Base-by-base conservation (phyloP, 805 yeast genomes). In the Lachancea dasiensis region DNA sequence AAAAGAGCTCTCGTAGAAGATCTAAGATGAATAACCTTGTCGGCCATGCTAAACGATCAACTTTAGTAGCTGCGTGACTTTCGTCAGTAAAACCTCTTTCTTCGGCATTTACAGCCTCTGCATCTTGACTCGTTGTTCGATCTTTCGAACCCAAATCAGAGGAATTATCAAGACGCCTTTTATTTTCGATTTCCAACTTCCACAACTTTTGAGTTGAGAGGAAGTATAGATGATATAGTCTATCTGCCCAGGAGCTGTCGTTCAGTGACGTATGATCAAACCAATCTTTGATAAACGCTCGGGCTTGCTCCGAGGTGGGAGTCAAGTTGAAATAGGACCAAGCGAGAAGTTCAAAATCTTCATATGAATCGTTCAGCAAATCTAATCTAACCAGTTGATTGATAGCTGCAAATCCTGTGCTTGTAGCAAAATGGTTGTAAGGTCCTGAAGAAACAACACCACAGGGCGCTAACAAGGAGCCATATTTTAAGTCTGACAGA, bases 281-380 rank as follows among this genome's bases (percentile, higher is more conserved):
- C 90, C 92, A 84, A 13, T 74, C 69, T 11, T 51, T 56, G 9
- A 84, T 65, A 33, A 81, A 61, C 3, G 61, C 56, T 20, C 64
- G 54, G 14, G 81, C 53, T 6, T 67, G 68, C 1, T 45, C 47
- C 29, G 77, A 72, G 2, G 58, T 43, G 3, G 78, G 75, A 10
- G 60, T 56, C 9, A 53, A 62, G 61, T 69, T 77, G 45, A 64
- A 70, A 24, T 67, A 74, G 6, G 76, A 63, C 92, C 92, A 85
- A 5, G 81, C 60, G 19, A 73, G 63, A 29, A 64, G 69, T 27
- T 77, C 77, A 5, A 78, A 53, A 2, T 68, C 69, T 10, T 62
- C 56, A 2, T 62, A 52, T 39, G 80, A 67, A 1, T 72, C 52
- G 15, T 63, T 53, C 13, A 66, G 63, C n/a, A 72, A 70, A 2